Percentiles rank a stretch among this genome's conserved stretches.
Evolutionary conservation across 805 yeast species (phyloP).

Genomic region (Candida peoriensis): DNA sequence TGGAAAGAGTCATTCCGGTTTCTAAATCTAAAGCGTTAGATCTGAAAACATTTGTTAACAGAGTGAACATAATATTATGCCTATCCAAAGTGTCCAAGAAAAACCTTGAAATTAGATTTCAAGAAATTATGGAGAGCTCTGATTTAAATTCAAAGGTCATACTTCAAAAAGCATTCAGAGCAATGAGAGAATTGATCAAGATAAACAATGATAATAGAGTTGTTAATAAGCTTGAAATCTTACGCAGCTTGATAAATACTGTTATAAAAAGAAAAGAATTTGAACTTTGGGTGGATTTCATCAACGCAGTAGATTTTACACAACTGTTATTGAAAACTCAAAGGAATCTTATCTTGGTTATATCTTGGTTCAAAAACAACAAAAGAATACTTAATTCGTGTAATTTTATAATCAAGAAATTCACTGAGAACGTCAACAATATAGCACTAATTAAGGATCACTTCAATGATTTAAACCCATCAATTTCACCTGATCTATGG

Average conservation of each 20-base stretch:
- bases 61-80: conserved; percentile 18
- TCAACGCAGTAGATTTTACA: conserved; percentile 1
- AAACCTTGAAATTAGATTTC: conserved; percentile 13
- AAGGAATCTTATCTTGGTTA: conserved; percentile 5
- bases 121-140: conserved; percentile 10
- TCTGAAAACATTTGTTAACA: conserved; percentile 15
- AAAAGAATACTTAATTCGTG: conserved; percentile 8
- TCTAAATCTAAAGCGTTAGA: conserved; percentile 11
- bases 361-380: conserved; percentile 8
- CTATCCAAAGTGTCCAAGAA: conserved; percentile 11
- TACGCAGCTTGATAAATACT: conserved; percentile 4
- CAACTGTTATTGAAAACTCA: conserved; percentile 7
- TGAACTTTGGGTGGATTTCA: conserved; percentile 7
- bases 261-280: conserved; percentile 1
- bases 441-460: conserved; percentile 7
- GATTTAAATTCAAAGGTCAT: conserved; percentile 5
- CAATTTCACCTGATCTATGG: conserved; percentile 20
- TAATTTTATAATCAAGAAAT: conserved; percentile 5
- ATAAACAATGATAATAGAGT: conserved; percentile 7
- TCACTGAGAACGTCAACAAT: background rate
- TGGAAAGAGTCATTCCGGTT: conserved; percentile 20
- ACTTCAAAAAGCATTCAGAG: conserved; percentile 7
- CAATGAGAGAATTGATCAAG: conserved; percentile 5
- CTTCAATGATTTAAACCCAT: conserved; percentile 15
- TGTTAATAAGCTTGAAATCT: conserved; percentile 3